phyloP scores from a whole-genome alignment of 2,329 filamentous ascomycete genomes.

The Claviceps pazoutovae region DNA sequence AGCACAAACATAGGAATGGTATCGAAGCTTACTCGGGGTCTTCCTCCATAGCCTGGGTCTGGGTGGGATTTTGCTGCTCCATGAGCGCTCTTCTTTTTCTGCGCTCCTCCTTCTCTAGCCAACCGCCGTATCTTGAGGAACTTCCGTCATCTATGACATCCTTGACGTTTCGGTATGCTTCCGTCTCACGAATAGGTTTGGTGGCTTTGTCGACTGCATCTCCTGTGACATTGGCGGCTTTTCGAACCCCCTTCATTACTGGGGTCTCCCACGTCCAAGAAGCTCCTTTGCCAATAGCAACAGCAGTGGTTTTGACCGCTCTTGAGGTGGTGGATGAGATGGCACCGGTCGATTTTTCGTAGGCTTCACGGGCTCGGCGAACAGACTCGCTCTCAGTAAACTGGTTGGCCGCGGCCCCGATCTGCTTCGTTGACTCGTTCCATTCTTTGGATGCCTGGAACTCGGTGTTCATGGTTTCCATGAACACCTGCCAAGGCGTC shows the following conservation, averaged over 20 bases:
- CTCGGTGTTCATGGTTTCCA: slow-evolving; percentile 85
- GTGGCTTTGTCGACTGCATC: slow-evolving; percentile 89
- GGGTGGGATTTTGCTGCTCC: slow-evolving; percentile 43
- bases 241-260: slow-evolving; percentile 80
- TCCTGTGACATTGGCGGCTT: slow-evolving; percentile 74
- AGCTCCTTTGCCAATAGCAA: slow-evolving; percentile 78
- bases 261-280: slow-evolving; percentile 95
- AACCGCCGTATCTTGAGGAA: slow-evolving; percentile 89
- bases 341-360: slow-evolving; percentile 72
- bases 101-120: slow-evolving; percentile 92
- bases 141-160: slow-evolving; percentile 94
- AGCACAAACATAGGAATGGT: slow-evolving; percentile 21
- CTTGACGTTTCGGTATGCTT: slow-evolving; percentile 90
- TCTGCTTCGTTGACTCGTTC: slow-evolving; percentile 95
- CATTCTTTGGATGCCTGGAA: slow-evolving; percentile 97
- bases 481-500: slow-evolving; percentile 97
- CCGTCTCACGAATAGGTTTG: slow-evolving; percentile 81
- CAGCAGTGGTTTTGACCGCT: slow-evolving; percentile 73
- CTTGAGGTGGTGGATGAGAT: slow-evolving; percentile 66
- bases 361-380: slow-evolving; percentile 70
- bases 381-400: slow-evolving; percentile 90
- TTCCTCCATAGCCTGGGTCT: slow-evolving; percentile 56
- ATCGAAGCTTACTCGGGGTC: slow-evolving; percentile 58
- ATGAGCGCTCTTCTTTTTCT: slow-evolving; percentile 61
- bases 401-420: slow-evolving; percentile 77